Evolutionary conservation across 108 stramenopile species (phyloP), one percentile per base, ranked within the genome.

Genomic region (Skeletonema costatum): DNA sequence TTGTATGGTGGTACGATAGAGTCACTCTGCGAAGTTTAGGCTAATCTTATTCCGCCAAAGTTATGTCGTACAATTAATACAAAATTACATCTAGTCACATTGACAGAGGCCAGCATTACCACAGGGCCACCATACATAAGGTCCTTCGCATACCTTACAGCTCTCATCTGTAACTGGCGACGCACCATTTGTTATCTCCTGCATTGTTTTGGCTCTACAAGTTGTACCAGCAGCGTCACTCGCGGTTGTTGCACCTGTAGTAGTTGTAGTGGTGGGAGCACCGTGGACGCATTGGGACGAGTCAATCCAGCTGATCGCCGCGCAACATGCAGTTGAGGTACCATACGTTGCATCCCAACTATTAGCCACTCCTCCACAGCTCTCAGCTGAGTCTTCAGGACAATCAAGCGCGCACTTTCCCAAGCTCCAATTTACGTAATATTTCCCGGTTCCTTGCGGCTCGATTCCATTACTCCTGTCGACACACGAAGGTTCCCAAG

Each of bases 401-500:
- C 66, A 66, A 66, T 66, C 66, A 21, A 66, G 39, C n/a, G 66
- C 35, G 29, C 66, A 66, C 39, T 66, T 5, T 7, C n/a, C 29
- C 4, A 41, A 66, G 5, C 2, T 10, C 66, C 66, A 66, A 25
- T 66, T 66, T 19, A 66, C 39, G 10, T 66, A 66, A 8, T 66
- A 66, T 29, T 42, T 42, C 1, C 66, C 66, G 29, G 44, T 41
- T 42, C 66, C 66, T 66, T 41, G 66, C 6, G 21, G 66, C 41
- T 66, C 66, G 8, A 46, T 14, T 41, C 66, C 66, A 19, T 66
- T 66, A 38, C 36, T 41, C 21, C 46, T 66, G 66, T 66, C 66
- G 2, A 66, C 66, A 66, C 66, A 66, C n/a, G 66, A 16, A 42
- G 66, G 33, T 10, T 66, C 66, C 66, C 66, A 66, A 42, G 25